Percentiles rank a stretch among this genome's conserved stretches.
These are phyloP conservation scores for Alternaria dauci DNA, from an alignment of 2,329 filamentous ascomycete species.

Conservation along the genomic window DNA sequence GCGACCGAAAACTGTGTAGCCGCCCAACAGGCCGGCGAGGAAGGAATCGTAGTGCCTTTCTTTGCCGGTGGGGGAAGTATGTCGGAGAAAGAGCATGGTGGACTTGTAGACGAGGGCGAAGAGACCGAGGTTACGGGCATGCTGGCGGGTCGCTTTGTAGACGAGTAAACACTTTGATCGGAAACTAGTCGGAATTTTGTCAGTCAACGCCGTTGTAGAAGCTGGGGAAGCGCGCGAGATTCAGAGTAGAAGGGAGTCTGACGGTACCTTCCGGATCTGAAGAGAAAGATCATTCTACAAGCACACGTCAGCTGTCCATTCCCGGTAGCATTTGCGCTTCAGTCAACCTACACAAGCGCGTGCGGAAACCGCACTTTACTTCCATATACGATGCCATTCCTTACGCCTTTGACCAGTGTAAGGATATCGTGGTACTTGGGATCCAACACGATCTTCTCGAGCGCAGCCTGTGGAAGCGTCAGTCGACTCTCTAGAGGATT, in stretches of 20 bases:
- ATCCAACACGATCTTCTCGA: constrained; percentile 81
- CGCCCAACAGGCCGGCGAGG: constrained; percentile 84
- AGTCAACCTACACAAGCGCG: constrained; percentile 75
- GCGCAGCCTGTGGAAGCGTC: constrained; percentile 62
- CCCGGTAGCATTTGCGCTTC: not conserved
- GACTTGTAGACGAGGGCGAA: constrained; percentile 93
- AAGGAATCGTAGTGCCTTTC: constrained; percentile 83
- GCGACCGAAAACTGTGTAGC: constrained; percentile 91
- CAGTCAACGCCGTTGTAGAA: not conserved
- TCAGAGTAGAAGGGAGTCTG: constrained; percentile 2
- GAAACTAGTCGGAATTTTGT: constrained; percentile 56
- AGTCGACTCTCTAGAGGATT: constrained; percentile 1
- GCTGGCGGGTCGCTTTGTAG: constrained; percentile 84
- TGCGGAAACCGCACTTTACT: constrained; percentile 98
- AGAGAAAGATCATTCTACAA: constrained; percentile 89
- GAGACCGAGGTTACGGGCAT: constrained; percentile 88
- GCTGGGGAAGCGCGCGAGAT: not conserved
- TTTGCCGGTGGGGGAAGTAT: constrained; percentile 59
- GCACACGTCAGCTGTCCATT: constrained; percentile 7
- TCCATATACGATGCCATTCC: constrained; percentile 97
- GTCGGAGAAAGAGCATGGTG: constrained; percentile 76
- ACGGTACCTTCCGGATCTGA: constrained; percentile 85
- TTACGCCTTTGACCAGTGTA: constrained; percentile 86
- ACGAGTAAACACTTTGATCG: constrained; percentile 81
- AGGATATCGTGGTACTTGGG: constrained; percentile 86